A percentile compares a stretch with the other conserved stretches of the same genome.
Evolutionary conservation across 176 grass and related monocot genomes (phyloP).

Genomic region (Otatea glauca): DNA sequence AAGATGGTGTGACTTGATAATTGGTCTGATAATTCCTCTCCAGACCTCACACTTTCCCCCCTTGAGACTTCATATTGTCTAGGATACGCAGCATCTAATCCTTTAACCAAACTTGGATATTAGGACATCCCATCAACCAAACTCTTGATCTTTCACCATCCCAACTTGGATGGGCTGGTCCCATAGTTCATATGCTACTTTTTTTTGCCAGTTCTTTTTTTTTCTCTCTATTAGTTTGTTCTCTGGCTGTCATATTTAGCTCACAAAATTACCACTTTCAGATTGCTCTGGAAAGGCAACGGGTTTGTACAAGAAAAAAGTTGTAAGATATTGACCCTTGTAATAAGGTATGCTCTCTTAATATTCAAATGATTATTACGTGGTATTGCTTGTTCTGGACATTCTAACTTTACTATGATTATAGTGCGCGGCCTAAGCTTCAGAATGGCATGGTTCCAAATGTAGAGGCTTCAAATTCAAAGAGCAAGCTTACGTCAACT

Average conservation of each 20-base stretch:
- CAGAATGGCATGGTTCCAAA: conserved; percentile 63
- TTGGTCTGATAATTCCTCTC: not conserved
- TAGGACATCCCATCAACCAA: not conserved
- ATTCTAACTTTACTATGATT: conserved; percentile 41
- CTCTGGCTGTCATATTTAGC: conserved; percentile 33
- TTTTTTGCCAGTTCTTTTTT: not conserved
- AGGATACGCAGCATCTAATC: conserved; percentile 10
- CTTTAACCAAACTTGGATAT: conserved; percentile 5
- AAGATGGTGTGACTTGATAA: conserved; percentile 2
- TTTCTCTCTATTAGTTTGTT: conserved; percentile 19
- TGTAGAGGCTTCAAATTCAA: conserved; percentile 87
- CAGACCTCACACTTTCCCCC: not conserved
- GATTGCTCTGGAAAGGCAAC: conserved; percentile 87
- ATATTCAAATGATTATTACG: conserved; percentile 25
- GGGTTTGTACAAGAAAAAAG: conserved; percentile 97
- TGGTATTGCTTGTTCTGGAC: conserved; percentile 35
- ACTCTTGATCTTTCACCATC: not conserved
- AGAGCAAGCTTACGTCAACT: conserved; percentile 76
- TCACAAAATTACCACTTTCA: conserved; percentile 61
- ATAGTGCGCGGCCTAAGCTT: conserved; percentile 70
- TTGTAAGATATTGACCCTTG: conserved; percentile 77
- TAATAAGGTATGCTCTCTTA: conserved; percentile 69
- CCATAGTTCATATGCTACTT: not conserved
- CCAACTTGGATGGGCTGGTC: conserved; percentile 7
- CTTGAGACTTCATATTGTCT: not conserved